phyloP scores from a whole-genome alignment of 129 eudicot species.

The carrot (Daucus carota) region DNA sequence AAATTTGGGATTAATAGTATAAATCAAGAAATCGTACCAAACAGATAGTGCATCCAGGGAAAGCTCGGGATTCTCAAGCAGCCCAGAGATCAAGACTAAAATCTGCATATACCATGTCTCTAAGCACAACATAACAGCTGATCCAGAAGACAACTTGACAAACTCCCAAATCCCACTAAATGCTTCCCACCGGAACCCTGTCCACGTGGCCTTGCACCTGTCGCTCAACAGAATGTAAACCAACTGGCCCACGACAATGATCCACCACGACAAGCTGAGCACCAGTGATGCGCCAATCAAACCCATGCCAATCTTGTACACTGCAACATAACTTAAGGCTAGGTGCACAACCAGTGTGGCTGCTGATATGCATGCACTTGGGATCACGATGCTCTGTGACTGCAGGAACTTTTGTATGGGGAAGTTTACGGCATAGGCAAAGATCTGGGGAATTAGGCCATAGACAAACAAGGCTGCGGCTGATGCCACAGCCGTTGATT shows the following conservation, averaged over 20 bases:
- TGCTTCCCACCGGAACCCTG: constrained; percentile 51
- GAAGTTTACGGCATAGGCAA: constrained; percentile 68
- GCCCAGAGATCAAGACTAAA: constrained; percentile 50
- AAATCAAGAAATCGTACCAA: constrained; percentile 29
- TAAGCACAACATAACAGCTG: constrained; percentile 78
- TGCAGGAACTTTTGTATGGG: constrained; percentile 78
- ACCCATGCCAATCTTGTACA: constrained; percentile 53
- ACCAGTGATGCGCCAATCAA: constrained; percentile 57
- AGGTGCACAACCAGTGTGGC: constrained; percentile 51
- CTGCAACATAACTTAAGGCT: constrained; percentile 45
- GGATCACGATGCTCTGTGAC: constrained; percentile 63
- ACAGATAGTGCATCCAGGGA: constrained; percentile 63
- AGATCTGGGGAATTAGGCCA: constrained; percentile 73
- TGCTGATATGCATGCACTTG: constrained; percentile 58
- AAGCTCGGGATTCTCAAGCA: constrained; percentile 57
- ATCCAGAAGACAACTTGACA: constrained; percentile 55
- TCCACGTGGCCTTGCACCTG: constrained; percentile 60
- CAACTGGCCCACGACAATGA: constrained; percentile 52
- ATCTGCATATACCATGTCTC: constrained; percentile 75
- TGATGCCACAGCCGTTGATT: constrained; percentile 41
- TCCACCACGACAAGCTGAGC: constrained; percentile 82
- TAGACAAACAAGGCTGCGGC: constrained; percentile 57
- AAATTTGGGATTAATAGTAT: no score
- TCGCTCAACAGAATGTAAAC: constrained; percentile 45
- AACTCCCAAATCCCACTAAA: constrained; percentile 58